phyloP scores from a whole-genome alignment of 768 basidiomycete genomes.

The Crassisporium funariophilum region DNA sequence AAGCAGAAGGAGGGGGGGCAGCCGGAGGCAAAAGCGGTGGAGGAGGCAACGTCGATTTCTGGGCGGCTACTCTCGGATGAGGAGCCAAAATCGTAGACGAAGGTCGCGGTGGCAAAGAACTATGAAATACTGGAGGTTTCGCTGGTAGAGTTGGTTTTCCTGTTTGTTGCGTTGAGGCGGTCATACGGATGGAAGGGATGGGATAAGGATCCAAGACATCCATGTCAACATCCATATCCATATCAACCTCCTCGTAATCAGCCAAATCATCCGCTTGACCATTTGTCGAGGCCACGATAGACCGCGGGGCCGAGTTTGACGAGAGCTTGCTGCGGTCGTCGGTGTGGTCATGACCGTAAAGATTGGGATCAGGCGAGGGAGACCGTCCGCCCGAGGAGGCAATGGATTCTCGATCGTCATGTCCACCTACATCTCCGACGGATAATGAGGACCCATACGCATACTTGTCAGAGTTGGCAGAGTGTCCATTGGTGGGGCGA shows the following conservation, averaged over 20 bases:
- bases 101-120: conserved; percentile 2
- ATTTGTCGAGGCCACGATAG: conserved; percentile 3
- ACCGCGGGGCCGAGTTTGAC: background rate
- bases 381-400: conserved; percentile 21
- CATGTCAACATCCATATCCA: conserved; percentile 21
- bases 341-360: too few relatives aligned
- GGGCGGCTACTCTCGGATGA: background rate
- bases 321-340: too few relatives aligned
- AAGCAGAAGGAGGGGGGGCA: background rate
- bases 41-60: background rate
- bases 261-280: conserved; percentile 15
- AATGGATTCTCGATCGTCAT: conserved; percentile 26
- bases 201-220: background rate
- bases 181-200: too few relatives aligned
- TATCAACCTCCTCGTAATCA: conserved; percentile 22
- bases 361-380: background rate
- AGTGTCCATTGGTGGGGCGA: too few relatives aligned
- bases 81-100: background rate
- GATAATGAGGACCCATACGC: conserved; percentile 18
- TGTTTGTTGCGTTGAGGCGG: background rate
- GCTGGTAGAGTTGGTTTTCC: too few relatives aligned
- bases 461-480: conserved; percentile 6
- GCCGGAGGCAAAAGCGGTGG: background rate
- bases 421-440: conserved; percentile 4
- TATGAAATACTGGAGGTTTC: background rate